A percentile compares a stretch with the other conserved stretches of the same genome.
Conservation (phyloP, 805 yeast genomes). For the Metschnikowia matae region DNA sequence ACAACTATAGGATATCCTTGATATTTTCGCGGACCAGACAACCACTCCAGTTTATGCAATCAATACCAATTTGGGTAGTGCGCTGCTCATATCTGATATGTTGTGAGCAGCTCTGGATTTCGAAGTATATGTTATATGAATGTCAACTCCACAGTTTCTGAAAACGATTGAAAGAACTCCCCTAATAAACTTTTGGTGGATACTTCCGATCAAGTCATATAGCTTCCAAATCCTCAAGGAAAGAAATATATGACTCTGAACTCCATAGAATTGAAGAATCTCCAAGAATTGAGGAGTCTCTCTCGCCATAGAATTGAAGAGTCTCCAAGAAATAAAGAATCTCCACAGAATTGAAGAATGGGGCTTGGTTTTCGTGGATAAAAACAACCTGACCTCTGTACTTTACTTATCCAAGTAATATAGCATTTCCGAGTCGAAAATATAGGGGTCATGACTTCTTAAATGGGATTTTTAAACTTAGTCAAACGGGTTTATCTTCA, state of each 20-base stretch:
- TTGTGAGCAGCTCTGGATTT: constrained; percentile 26
- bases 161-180: constrained; percentile 2
- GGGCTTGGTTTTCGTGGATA: constrained; percentile 17
- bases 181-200: background rate
- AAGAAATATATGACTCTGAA: background rate
- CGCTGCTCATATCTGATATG: too few relatives aligned
- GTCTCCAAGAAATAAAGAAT: too few relatives aligned
- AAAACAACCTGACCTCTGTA: constrained; percentile 8
- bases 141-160: constrained; percentile 1
- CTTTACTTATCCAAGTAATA: constrained; percentile 9
- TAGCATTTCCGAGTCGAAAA: too few relatives aligned
- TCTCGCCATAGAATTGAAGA: constrained; percentile 13
- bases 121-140: constrained; percentile 25
- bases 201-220: constrained; percentile 17
- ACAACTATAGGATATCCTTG: too few relatives aligned
- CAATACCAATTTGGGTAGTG: too few relatives aligned
- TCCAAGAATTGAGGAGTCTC: background rate
- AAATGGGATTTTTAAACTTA: too few relatives aligned
- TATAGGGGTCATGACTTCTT: too few relatives aligned
- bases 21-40: too few relatives aligned
- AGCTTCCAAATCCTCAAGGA: constrained; percentile 7
- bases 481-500: too few relatives aligned
- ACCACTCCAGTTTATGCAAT: too few relatives aligned
- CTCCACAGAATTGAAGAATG: constrained; percentile 14
- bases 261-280: constrained; percentile 13